Evolutionary conservation across 352 stramenopile species (phyloP).

Genomic region (Bremia lactucae): DNA sequence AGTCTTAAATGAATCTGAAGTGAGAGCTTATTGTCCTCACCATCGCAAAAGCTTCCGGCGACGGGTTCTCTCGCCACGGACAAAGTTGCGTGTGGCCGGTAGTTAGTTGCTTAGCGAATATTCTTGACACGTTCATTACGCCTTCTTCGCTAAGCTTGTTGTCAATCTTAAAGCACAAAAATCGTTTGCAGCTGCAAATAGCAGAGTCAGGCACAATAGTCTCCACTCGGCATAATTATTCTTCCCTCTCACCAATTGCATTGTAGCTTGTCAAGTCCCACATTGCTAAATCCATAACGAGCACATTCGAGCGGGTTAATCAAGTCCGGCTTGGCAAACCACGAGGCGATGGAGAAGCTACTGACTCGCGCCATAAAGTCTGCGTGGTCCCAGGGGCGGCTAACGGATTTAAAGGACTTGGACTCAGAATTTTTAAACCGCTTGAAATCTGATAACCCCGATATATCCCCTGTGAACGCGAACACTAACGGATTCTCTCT

Average conservation of each 20-base stretch:
- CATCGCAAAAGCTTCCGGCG: conserved; percentile 37
- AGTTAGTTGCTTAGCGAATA: conserved; percentile 32
- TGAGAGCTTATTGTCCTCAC: conserved; percentile 16
- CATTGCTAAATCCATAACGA: conserved; percentile 46
- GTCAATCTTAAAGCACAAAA: conserved; percentile 48
- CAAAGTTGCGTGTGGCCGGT: conserved; percentile 33
- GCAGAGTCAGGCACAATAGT: neutral
- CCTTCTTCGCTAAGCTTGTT: conserved; percentile 32
- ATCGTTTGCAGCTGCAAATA: conserved; percentile 25
- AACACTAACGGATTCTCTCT: conserved; percentile 16
- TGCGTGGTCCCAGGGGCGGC: conserved; percentile 36
- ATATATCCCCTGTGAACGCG: neutral
- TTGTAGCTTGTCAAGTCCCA: conserved; percentile 27
- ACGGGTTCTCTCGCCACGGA: conserved; percentile 53
- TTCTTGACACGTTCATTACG: conserved; percentile 21
- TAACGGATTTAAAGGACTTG: conserved; percentile 1
- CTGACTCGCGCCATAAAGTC: conserved; percentile 40
- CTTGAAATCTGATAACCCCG: neutral
- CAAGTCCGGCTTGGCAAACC: conserved; percentile 47
- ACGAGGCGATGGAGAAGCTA: conserved; percentile 44
- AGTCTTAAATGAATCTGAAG: neutral
- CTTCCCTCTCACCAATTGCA: conserved; percentile 23
- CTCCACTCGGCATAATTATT: neutral
- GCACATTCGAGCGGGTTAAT: conserved; percentile 40
- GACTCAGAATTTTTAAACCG: neutral